Evolutionary conservation across 768 basidiomycete species (phyloP), one percentile per base, ranked within the genome.

Genomic region (Lanmaoa rubissima): DNA sequence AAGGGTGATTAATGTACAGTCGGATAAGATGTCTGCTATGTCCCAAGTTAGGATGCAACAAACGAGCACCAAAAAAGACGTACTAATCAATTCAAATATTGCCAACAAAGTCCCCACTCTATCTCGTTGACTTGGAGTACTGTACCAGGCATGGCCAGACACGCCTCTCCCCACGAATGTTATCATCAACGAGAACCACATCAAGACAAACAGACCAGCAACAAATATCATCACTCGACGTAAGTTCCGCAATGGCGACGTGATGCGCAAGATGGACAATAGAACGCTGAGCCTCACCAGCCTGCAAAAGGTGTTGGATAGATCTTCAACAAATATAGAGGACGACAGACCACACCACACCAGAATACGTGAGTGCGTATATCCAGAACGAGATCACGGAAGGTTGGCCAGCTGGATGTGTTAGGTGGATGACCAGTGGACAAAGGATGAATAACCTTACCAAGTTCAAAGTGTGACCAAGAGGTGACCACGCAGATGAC

Each of bases 11-110:
- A 64, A 39, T 17, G 47, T 48, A 12, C 39, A 36, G 35, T 61
- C 67, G 13, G 64, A 60, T 11, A 70, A 28, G 35, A 70, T 43
- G 32, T 70, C 60, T 17, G 54, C 66, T 69, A 44, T 43, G 6
- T 32, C 43, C 17, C 51, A 5, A 46, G 28, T 64, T 41, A 61
- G 53, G 24, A 41, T 38, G 9, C 24, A 26, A 5, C 11, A 26
- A 34, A 41, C 6, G 5, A 28, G 8, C 31, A 41, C 24, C 5
- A 19, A 41, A 24, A 50, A 49, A 39, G 26, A 48, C 54, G 26
- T 43, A 61, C 65, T 17, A n/a, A 52, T 54, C 14, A 67, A 49
- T 49, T 65, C 65, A 48, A 50, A 55, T 48, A 65, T 58, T 13
- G 48, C 12, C 42, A 55, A 16, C 4, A 52, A 24, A 5, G 16